Conservation (phyloP, 2,329 filamentous ascomycete species). For the Fusarium goolgardi region DNA sequence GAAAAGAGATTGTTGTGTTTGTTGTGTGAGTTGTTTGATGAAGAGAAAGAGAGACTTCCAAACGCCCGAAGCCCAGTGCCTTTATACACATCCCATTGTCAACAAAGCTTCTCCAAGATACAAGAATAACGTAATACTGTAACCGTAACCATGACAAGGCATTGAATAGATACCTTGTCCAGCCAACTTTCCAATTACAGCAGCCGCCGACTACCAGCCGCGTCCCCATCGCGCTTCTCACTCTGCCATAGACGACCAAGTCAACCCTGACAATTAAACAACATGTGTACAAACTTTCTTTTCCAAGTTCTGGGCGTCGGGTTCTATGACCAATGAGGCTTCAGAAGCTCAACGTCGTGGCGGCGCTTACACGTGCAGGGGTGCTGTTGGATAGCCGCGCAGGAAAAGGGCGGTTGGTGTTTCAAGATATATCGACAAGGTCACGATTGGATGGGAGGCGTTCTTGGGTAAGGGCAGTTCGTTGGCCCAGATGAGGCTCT, state of each 20-base stretch:
- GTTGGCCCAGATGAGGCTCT: slow-evolving; percentile 34
- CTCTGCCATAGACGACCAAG: slow-evolving; percentile 8
- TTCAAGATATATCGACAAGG: slow-evolving; percentile 22
- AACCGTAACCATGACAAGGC: slow-evolving; percentile 2
- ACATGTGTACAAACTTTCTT: slow-evolving; percentile 25
- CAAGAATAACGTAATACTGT: slow-evolving; percentile 2
- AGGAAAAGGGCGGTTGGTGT: slow-evolving; percentile 30
- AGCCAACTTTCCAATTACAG: slow-evolving; percentile 44
- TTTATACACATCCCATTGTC: slow-evolving; percentile 43
- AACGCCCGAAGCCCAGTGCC: slow-evolving; percentile 20
- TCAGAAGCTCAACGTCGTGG: slow-evolving; percentile 17
- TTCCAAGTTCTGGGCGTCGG: slow-evolving; percentile 12
- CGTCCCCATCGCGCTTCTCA: slow-evolving; percentile 33
- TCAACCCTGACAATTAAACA: slow-evolving; percentile 12
- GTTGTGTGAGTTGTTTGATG: slow-evolving; percentile 43
- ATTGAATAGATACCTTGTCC: slow-evolving; percentile 29
- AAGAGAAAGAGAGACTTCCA: slow-evolving; percentile 27
- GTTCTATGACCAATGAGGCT: slow-evolving; percentile 23
- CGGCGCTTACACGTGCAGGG: slow-evolving; percentile 40
- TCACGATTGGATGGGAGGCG: slow-evolving; percentile 39
- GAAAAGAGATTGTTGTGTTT: slow-evolving; percentile 35
- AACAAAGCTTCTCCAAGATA: slow-evolving; percentile 9
- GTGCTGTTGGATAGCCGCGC: slow-evolving; percentile 32
- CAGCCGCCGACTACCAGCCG: slow-evolving; percentile 42
- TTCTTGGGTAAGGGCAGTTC: slow-evolving; percentile 26